These are phyloP conservation scores for Taphrina confusa DNA, from an alignment of 1,139 yeast species.

Conservation along the genomic window DNA sequence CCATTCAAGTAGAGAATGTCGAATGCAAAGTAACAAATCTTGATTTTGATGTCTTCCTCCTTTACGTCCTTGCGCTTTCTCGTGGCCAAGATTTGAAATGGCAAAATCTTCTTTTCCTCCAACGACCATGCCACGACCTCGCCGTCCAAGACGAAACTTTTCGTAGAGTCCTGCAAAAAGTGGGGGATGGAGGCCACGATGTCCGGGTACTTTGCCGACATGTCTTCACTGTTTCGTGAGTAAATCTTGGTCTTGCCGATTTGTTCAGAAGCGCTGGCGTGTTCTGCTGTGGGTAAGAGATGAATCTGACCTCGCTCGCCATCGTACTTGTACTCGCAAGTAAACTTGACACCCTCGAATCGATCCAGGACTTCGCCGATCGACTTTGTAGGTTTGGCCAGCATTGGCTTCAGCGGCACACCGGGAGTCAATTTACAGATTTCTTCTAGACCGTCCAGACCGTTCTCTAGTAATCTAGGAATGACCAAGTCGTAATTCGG, in stretches of 20 bases:
- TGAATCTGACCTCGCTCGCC: constrained; percentile 98
- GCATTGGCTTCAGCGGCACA: constrained; percentile 94
- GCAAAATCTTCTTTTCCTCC: constrained; percentile 69
- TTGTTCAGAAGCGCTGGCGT: constrained; percentile 22
- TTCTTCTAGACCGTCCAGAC: constrained; percentile 64
- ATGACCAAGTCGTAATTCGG: constrained; percentile 87
- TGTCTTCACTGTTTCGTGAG: constrained; percentile 93
- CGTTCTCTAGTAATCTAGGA: constrained; percentile 63
- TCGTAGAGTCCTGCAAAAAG: constrained; percentile 53
- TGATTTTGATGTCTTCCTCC: constrained; percentile 80
- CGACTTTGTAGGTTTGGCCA: constrained; percentile 95
- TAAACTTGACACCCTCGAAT: constrained; percentile 66
- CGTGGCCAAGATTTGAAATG: constrained; percentile 89
- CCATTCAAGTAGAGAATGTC: constrained; percentile 77
- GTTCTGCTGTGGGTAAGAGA: constrained; percentile 52
- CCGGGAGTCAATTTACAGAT: constrained; percentile 84
- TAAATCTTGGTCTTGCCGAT: constrained; percentile 69
- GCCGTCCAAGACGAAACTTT: constrained; percentile 76
- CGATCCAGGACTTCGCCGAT: constrained; percentile 86
- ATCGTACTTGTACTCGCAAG: constrained; percentile 95
- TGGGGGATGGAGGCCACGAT: constrained; percentile 67
- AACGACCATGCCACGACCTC: constrained; percentile 99
- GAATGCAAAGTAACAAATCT: constrained; percentile 88
- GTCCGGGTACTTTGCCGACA: constrained; percentile 96
- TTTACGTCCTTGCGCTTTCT: constrained; percentile 92